A percentile compares a stretch with the other conserved stretches of the same genome.
Evolutionary conservation across 208 protist species (phyloP).

Genomic region (Crithidia thermophila): DNA sequence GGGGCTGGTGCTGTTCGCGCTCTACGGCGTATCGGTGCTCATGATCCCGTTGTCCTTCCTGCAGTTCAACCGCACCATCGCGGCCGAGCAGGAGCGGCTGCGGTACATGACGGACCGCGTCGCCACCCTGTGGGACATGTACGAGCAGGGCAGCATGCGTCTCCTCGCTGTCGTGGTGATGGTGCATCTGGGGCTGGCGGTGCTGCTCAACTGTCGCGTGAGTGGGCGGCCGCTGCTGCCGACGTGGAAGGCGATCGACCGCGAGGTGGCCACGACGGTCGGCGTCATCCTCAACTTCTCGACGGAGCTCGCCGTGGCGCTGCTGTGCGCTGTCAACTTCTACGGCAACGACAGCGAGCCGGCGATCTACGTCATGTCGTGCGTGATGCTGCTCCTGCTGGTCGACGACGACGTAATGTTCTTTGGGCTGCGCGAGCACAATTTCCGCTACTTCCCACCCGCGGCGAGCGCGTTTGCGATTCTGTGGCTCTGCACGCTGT

Average conservation of each 20-base stretch:
- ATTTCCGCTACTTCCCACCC: slow-evolving; percentile 78
- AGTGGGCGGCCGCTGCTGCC: slow-evolving; percentile 62
- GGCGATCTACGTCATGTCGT: slow-evolving; percentile 56
- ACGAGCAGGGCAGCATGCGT: slow-evolving; percentile 59
- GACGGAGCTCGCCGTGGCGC: slow-evolving; percentile 44
- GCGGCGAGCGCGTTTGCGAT: slow-evolving; percentile 37
- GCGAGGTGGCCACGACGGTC: slow-evolving; percentile 31
- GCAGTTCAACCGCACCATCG: slow-evolving; percentile 28
- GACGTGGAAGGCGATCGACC: slow-evolving; percentile 36
- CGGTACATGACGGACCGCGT: slow-evolving; percentile 17
- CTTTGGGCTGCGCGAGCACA: slow-evolving; percentile 32
- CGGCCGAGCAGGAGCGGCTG: slow-evolving; percentile 35
- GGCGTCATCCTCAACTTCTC: slow-evolving; percentile 63
- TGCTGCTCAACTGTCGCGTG: slow-evolving; percentile 70
- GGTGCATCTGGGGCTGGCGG: slow-evolving; percentile 58
- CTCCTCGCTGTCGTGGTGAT: slow-evolving; percentile 57
- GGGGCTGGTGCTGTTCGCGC: slow-evolving; percentile 32
- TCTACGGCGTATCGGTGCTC: slow-evolving; percentile 34
- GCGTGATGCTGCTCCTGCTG: slow-evolving; percentile 72
- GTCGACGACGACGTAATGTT: slow-evolving; percentile 73
- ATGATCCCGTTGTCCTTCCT: slow-evolving; percentile 30
- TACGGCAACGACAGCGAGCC: slow-evolving; percentile 66
- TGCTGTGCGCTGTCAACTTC: slow-evolving; percentile 61
- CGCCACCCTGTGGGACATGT: slow-evolving; percentile 58
- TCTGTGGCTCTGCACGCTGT: slow-evolving; percentile 55